A percentile compares a stretch with the other conserved stretches of the same genome.
Evolutionary conservation across 1,284 basidiomycete species (phyloP).

Genomic region (Mycena sp.): DNA sequence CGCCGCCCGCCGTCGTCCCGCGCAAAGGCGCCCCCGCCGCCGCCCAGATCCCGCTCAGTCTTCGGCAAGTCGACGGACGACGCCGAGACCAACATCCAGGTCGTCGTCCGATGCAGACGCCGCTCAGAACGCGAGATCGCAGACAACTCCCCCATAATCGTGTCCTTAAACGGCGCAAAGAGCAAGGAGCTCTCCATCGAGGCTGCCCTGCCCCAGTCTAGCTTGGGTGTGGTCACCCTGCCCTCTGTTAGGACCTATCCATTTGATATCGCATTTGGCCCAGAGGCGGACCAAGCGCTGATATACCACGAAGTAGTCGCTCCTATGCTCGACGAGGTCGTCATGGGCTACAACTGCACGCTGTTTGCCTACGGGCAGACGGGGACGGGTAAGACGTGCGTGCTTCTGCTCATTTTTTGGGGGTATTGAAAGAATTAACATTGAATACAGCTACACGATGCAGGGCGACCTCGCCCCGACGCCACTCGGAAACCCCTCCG

Average conservation of each 20-base stretch:
- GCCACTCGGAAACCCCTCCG: constrained; percentile 87
- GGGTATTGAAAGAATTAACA: constrained; percentile 10
- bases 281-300: constrained; percentile 95
- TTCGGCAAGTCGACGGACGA: constrained; percentile 53
- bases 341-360: constrained; percentile 97
- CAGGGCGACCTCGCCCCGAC: constrained; percentile 89
- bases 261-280: constrained; percentile 95
- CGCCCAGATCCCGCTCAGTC: constrained; percentile 50
- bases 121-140: constrained; percentile 85
- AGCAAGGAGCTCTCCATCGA: constrained; percentile 84
- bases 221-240: constrained; percentile 72
- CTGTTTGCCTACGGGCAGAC: constrained; percentile 99
- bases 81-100: constrained; percentile 83
- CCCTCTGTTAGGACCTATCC: constrained; percentile 86
- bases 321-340: constrained; percentile 93
- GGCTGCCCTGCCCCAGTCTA: constrained; percentile 72
- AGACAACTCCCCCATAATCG: constrained; percentile 85
- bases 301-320: constrained; percentile 94
- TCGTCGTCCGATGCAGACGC: constrained; percentile 89
- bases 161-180: constrained; percentile 77
- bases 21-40: constrained; percentile 43
- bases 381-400: constrained; percentile 98
- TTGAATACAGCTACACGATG: constrained; percentile 85
- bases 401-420: constrained; percentile 30
- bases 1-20: constrained; percentile 61